These are phyloP conservation scores for Cokeromyces recurvatus DNA, from an alignment of 371 early-diverging fungal genomes.

Conservation along the genomic window DNA sequence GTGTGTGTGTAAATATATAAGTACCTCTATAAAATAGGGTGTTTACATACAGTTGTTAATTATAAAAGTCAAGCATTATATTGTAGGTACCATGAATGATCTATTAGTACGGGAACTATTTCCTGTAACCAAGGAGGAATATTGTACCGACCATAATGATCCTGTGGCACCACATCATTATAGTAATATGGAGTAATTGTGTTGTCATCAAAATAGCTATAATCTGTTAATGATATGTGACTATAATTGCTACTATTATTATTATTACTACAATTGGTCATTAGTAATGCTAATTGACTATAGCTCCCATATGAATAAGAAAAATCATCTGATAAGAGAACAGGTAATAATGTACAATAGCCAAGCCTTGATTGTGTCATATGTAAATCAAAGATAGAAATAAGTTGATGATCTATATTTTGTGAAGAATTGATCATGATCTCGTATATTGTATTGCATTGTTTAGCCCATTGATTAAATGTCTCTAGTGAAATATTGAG, in stretches of 20 bases:
- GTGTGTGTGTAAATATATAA: too few species aligned
- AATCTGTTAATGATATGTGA: not conserved
- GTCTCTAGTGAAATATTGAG: constrained; percentile 13
- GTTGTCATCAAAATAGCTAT: not conserved
- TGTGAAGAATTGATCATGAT: too few species aligned
- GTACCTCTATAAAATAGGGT: too few species aligned
- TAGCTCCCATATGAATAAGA: constrained; percentile 4
- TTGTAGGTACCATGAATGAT: constrained; percentile 1
- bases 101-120: not conserved
- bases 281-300: not conserved
- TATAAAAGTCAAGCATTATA: too few species aligned
- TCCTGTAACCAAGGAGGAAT: too few species aligned
- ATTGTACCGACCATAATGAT: too few species aligned
- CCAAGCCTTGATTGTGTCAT: constrained; percentile 9
- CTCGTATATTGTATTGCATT: constrained; percentile 17
- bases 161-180: not conserved
- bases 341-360: constrained; percentile 8
- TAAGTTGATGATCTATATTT: not conserved
- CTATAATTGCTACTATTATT: not conserved
- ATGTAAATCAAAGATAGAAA: constrained; percentile 10
- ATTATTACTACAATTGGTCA: not conserved
- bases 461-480: constrained; percentile 16
- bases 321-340: constrained; percentile 11
- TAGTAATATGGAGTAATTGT: not conserved
- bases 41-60: too few species aligned